Conservation (phyloP, 192 early-diverging fungal species). For the Spinellus fusiger region DNA sequence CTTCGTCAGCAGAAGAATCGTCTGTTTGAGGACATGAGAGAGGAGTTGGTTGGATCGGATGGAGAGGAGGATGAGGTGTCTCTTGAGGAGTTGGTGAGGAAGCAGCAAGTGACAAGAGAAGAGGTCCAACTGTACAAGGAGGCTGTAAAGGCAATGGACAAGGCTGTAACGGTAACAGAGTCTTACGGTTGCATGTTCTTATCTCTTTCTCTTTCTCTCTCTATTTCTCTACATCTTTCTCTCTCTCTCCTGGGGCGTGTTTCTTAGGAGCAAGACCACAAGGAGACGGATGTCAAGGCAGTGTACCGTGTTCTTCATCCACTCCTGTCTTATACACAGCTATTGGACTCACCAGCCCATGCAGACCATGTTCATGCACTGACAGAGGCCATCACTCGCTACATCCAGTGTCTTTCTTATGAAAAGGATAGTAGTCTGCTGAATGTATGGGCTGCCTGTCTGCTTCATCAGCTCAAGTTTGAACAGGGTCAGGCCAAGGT, state of each 20-base stretch:
- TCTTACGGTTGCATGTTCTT: not conserved
- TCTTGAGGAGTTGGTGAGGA: conserved; percentile 6
- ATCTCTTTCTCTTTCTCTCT: not conserved
- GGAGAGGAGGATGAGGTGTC: conserved; percentile 18
- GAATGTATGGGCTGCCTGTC: conserved; percentile 14
- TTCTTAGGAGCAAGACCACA: too few relatives aligned
- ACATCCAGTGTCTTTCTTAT: conserved; percentile 1
- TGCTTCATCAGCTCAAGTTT: conserved; percentile 17
- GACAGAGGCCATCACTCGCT: not conserved
- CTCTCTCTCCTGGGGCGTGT: too few relatives aligned
- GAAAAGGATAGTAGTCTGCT: conserved; percentile 9
- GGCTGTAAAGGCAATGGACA: conserved; percentile 8
- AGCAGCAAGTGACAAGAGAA: conserved; percentile 7
- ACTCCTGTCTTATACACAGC: conserved; percentile 14
- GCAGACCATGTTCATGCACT: not conserved
- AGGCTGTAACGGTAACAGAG: not conserved
- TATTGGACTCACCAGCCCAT: conserved; percentile 14
- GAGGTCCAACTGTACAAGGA: conserved; percentile 18
- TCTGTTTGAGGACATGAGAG: conserved; percentile 3
- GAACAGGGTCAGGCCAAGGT: conserved; percentile 1
- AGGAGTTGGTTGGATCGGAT: conserved; percentile 6
- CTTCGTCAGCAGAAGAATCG: conserved; percentile 9
- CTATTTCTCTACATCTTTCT: too few relatives aligned
- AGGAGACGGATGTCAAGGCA: conserved; percentile 1
- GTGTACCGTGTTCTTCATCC: not conserved